Percentiles rank a stretch among this genome's conserved stretches.
phyloP scores from a whole-genome alignment of 495 filamentous ascomycete species.

The Penicillium silybi region DNA sequence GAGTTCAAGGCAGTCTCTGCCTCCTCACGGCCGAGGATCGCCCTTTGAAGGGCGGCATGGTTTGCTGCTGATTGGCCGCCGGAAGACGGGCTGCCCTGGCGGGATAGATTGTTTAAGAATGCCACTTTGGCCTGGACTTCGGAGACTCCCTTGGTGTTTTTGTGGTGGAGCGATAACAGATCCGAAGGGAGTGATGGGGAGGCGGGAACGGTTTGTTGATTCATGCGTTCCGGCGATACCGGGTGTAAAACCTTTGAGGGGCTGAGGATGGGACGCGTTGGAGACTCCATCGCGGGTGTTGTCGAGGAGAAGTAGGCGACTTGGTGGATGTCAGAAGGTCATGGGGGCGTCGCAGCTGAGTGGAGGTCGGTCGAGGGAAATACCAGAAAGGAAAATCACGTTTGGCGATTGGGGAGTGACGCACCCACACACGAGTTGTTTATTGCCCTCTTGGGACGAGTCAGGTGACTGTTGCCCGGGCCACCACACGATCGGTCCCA shows the following conservation, averaged over 20 bases:
- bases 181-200: constrained; percentile 53
- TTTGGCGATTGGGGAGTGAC: constrained; percentile 27
- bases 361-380: constrained; percentile 8
- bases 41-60: constrained; percentile 72
- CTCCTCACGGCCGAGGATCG: constrained; percentile 80
- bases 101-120: constrained; percentile 70
- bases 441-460: constrained; percentile 25
- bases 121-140: constrained; percentile 86
- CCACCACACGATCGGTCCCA: constrained; percentile 17
- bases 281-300: constrained; percentile 37
- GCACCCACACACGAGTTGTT: constrained; percentile 34
- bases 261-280: constrained; percentile 41
- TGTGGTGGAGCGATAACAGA: constrained; percentile 34
- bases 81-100: constrained; percentile 57
- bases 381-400: constrained; percentile 15
- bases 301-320: constrained; percentile 8
- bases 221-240: constrained; percentile 76
- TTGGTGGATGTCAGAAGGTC: constrained; percentile 12
- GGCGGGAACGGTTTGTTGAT: constrained; percentile 56
- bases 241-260: constrained; percentile 64
- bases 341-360: constrained; percentile 22
- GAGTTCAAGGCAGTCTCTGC: constrained; percentile 56
- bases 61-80: constrained; percentile 43
- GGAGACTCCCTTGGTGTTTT: constrained; percentile 47
- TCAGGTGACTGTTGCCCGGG: constrained; percentile 41